phyloP scores from a whole-genome alignment of 345 rosid species.

The Pugionium dolabratum region DNA sequence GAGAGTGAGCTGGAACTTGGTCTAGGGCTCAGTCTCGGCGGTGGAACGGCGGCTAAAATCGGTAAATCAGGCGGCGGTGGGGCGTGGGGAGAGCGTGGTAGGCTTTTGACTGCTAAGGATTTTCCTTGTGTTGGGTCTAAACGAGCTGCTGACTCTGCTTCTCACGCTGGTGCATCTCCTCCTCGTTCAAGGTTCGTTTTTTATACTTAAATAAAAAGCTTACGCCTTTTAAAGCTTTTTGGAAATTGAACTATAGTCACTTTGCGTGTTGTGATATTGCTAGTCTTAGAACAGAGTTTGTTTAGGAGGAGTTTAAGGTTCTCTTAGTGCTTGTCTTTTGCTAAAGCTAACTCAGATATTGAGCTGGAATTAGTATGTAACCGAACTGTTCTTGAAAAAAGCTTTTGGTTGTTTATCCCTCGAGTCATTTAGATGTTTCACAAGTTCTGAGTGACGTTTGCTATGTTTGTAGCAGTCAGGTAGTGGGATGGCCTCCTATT shows the following conservation, averaged over 20 bases:
- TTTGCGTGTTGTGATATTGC: conserved; percentile 17
- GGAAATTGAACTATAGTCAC: not conserved
- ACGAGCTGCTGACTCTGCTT: conserved; percentile 66
- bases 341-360: conserved; percentile 4
- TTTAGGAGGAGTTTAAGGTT: not conserved
- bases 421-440: not conserved
- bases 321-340: not conserved
- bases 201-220: not conserved
- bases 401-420: conserved; percentile 6
- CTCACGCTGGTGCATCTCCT: conserved; percentile 68
- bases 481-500: conserved; percentile 94
- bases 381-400: conserved; percentile 1
- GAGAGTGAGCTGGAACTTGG: conserved; percentile 70
- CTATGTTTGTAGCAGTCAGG: conserved; percentile 58
- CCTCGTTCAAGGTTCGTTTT: conserved; percentile 55
- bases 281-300: no score
- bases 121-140: conserved; percentile 69
- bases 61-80: conserved; percentile 36
- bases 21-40: conserved; percentile 69
- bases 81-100: conserved; percentile 73
- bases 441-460: conserved; percentile 10
- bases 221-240: conserved; percentile 9
- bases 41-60: conserved; percentile 46
- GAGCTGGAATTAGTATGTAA: not conserved
- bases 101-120: conserved; percentile 75